Base-by-base conservation (phyloP, 2,329 filamentous ascomycete genomes). In the Blumeriella jaapii region DNA sequence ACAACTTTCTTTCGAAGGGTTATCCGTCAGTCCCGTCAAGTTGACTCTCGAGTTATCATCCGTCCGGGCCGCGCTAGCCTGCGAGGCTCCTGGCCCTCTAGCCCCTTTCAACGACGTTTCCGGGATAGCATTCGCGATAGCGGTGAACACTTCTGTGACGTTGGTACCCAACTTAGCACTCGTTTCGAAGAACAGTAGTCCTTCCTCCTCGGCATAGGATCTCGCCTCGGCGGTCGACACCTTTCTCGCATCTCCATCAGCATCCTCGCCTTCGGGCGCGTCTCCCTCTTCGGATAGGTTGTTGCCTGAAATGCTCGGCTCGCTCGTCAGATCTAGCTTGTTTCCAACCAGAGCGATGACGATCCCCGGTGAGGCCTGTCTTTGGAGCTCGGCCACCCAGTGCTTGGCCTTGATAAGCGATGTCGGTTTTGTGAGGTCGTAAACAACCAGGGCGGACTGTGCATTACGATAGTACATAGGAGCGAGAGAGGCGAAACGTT, bases 381-480 rank as follows among this genome's bases (percentile, higher is more conserved):
- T 78, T 65, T 96, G 89, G 38, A 98, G 73, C 63, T 98, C 89
- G 38, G 89, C 89, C 37, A 98, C 87, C 89, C 89, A 98, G 69
- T 96, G 89, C 65, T 93, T 93, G 34, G 91, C 91, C 67, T 98
- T 96, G 61, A 85, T 77, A 50, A 98, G 78, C 30, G 86, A 94
- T 31, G 85, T 91, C 27, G 87, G 82, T 62, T 96, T 96, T 44
- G 91, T 98, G 53, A 98, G 78, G 59, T 98, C 89, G 74, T 96
- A 98, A 58, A 96, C 89, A 44, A 98, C 89, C 49, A 98, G 82
- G 10, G 91, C 91, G 46, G 87, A 86, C 65, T 96, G 89, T 33
- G 91, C 91, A 59, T 98, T 96, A 62, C 89, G 86, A 69, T 96
- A 96, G 72, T 98, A 98, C 91, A 96, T 96, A 53, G 89, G 91